A percentile compares a stretch with the other conserved stretches of the same genome.
Conservation (phyloP, 2,329 filamentous ascomycete genomes). For the Verticillium dahliae region DNA sequence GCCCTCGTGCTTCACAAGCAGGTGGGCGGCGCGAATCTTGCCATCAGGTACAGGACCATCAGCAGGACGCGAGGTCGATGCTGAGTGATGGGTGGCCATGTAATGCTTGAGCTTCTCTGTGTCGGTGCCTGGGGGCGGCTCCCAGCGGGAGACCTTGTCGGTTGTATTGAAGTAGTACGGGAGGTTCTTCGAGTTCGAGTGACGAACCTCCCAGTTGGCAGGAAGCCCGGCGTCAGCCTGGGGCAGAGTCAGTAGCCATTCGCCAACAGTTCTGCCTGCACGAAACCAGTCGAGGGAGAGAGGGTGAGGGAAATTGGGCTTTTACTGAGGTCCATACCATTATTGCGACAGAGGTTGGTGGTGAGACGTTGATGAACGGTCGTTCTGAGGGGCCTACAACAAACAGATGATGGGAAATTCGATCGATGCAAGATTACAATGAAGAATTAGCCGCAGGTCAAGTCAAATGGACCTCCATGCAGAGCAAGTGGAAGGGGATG, state of each 20-base stretch:
- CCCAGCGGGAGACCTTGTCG: conserved; percentile 90
- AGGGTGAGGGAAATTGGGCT: background rate
- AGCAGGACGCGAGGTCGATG: conserved; percentile 30
- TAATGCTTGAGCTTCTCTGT: conserved; percentile 88
- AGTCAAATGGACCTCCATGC: background rate
- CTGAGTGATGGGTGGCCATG: conserved; percentile 84
- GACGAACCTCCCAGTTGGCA: conserved; percentile 86
- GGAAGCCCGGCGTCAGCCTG: conserved; percentile 76
- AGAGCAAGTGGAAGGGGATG: background rate
- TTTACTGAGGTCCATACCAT: conserved; percentile 2
- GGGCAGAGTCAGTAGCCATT: background rate
- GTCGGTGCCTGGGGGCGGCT: conserved; percentile 82
- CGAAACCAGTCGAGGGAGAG: too few relatives aligned
- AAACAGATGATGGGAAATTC: background rate
- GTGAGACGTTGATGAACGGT: background rate
- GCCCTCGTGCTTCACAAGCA: conserved; percentile 88
- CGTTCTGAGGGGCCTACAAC: background rate
- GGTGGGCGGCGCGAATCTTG: conserved; percentile 89
- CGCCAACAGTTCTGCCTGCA: background rate
- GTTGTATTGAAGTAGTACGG: conserved; percentile 95
- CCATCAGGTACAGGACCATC: conserved; percentile 46
- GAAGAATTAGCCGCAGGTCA: background rate
- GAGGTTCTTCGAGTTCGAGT: conserved; percentile 96
- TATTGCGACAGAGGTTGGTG: background rate
- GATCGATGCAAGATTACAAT: background rate